Evolutionary conservation across 1,284 basidiomycete genomes (phyloP).

Genomic region (Gymnopus androsaceus): DNA sequence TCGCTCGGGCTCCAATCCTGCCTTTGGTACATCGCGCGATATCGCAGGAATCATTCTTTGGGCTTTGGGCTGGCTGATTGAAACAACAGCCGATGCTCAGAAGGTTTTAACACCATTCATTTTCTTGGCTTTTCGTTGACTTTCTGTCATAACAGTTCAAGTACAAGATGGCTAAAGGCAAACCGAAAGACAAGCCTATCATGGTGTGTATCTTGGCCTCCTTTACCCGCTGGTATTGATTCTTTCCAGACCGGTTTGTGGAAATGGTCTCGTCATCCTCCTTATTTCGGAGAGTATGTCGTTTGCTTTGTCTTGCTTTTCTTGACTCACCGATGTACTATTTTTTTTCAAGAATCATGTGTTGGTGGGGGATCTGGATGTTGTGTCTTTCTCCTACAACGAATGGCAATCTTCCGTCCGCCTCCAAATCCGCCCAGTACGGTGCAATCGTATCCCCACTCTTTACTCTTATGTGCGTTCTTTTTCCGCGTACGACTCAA

Average conservation of each 20-base stretch:
- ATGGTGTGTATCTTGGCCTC: constrained; percentile 32
- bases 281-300: constrained; percentile 75
- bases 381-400: constrained; percentile 61
- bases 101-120: constrained; percentile 44
- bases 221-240: neutral
- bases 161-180: constrained; percentile 55
- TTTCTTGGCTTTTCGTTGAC: neutral
- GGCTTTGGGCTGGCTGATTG: constrained; percentile 61
- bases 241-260: constrained; percentile 48
- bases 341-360: constrained; percentile 53
- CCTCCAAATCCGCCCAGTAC: constrained; percentile 56
- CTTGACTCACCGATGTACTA: constrained; percentile 2
- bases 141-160: constrained; percentile 39
- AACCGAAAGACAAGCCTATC: constrained; percentile 54
- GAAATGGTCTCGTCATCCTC: constrained; percentile 69
- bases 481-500: neutral
- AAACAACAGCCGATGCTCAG: constrained; percentile 64
- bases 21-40: constrained; percentile 65
- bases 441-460: constrained; percentile 63
- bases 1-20: constrained; percentile 47
- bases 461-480: constrained; percentile 61
- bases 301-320: neutral
- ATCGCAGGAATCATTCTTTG: constrained; percentile 72
- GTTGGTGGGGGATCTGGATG: constrained; percentile 77
- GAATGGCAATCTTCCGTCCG: constrained; percentile 43